phyloP scores from a whole-genome alignment of 768 basidiomycete genomes.

The Kwoniella newhampshirensis region DNA sequence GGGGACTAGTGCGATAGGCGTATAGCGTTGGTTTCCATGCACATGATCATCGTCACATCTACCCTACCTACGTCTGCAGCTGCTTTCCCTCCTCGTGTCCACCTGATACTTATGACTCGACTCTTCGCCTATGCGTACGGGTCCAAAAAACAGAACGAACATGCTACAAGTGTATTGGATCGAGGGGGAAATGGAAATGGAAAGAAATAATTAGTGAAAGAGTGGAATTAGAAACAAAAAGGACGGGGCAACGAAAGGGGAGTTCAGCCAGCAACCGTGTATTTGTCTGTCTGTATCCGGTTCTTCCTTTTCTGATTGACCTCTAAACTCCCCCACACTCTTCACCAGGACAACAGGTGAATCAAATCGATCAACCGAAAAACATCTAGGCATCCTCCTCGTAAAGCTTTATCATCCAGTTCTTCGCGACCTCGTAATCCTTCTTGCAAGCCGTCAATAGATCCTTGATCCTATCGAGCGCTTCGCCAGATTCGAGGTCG shows the following conservation, averaged over 20 bases:
- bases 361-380: too few species aligned
- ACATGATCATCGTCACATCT: neutral
- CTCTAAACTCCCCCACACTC: conserved; percentile 2
- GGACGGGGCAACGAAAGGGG: neutral
- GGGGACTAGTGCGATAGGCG: conserved; percentile 37
- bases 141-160: neutral
- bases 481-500: conserved; percentile 42
- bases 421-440: conserved; percentile 70
- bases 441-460: conserved; percentile 64
- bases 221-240: too few species aligned
- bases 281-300: too few species aligned
- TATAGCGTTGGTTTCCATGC: too few species aligned
- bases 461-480: conserved; percentile 59
- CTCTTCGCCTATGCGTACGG: too few species aligned
- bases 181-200: neutral
- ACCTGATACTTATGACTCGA: too few species aligned
- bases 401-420: conserved; percentile 64
- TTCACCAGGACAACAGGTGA: too few species aligned
- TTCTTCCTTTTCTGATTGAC: too few species aligned
- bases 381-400: conserved; percentile 32
- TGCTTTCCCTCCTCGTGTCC: neutral
- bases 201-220: neutral
- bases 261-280: neutral
- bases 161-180: neutral
- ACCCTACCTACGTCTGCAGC: neutral